Evolutionary conservation across 805 yeast species (phyloP), one percentile per base, ranked within the genome.

Genomic region (Cyberlindnera mycetangii): DNA sequence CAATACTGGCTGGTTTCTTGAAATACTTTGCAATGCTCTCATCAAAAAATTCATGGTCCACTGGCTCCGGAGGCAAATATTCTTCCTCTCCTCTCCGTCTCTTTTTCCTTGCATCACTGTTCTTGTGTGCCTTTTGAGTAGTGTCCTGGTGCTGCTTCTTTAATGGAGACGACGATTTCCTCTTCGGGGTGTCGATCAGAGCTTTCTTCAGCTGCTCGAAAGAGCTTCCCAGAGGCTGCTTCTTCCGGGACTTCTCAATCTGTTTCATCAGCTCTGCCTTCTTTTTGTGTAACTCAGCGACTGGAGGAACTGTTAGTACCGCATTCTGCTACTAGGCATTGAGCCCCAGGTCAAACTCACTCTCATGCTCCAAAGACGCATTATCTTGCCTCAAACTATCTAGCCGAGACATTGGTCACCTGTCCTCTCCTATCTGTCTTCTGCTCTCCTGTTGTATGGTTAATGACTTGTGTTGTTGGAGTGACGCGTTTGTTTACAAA

Each of bases 301-400:
- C 60, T 58, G 14, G 16, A n/a, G 10, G 19, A 6, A 30, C 33
- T 35, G 47, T 40, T 27, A 32, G 21, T 30, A 22, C 2, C 14
- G 28, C 16, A 17, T 4, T 9, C 7, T 8, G 10, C 8, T 19
- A 18, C 8, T 9, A 17, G 12, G n/a, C 25, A 18, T 3, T 10
- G 17, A 7, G 11, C 9, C 25, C 25, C 10, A 10, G 12, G 8
- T 17, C 12, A 21, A 6, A 50, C 56, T 16, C 22, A 57, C 59
- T 62, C 44, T 69, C 73, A 34, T 51, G 58, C 41, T 54, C 59
- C 16, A 69, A 43, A 3, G 73, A 62, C 2, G 58, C 59, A 16
- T 64, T 64, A 49, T 69, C 73, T 36, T 66, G 68, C 42, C 61
- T 59, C 7, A 65, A 45, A 11, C 64, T 69, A 6, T 53, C 60